Evolutionary conservation across 2,329 filamentous ascomycete species (phyloP).

Genomic region (Exserohilum turcica): DNA sequence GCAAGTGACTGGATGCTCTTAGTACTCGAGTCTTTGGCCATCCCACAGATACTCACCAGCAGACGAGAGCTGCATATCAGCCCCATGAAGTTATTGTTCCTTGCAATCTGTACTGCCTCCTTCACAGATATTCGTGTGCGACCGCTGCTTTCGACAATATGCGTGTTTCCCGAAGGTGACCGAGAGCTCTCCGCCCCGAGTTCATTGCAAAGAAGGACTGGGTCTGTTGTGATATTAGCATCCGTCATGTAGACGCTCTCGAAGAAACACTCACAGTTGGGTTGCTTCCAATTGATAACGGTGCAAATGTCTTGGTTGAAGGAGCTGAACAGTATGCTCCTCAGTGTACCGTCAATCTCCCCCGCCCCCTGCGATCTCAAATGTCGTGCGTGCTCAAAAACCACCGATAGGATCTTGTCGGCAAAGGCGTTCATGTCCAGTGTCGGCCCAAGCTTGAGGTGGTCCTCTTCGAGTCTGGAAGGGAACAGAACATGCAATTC

Average conservation of each 20-base stretch:
- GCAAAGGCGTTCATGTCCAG: slow-evolving; percentile 85
- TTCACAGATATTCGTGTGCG: slow-evolving; percentile 84
- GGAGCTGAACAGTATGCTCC: slow-evolving; percentile 91
- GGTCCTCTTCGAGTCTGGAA: slow-evolving; percentile 71
- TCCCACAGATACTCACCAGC: slow-evolving; percentile 65
- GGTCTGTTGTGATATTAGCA: slow-evolving; percentile 59
- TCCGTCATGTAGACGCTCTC: not conserved
- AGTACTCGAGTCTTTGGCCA: not conserved
- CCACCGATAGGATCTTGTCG: slow-evolving; percentile 79
- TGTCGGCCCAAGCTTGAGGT: slow-evolving; percentile 71
- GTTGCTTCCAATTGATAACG: slow-evolving; percentile 98
- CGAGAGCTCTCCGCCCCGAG: slow-evolving; percentile 67
- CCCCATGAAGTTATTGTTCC: slow-evolving; percentile 98
- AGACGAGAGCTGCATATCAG: slow-evolving; percentile 87
- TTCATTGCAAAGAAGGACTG: slow-evolving; percentile 93
- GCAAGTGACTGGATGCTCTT: slow-evolving; percentile 75
- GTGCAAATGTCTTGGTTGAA: slow-evolving; percentile 91
- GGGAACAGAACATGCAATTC: slow-evolving; percentile 94
- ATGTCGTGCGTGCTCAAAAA: slow-evolving; percentile 86
- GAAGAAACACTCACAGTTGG: slow-evolving; percentile 70
- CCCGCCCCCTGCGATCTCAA: slow-evolving; percentile 62
- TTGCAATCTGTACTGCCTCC: slow-evolving; percentile 88
- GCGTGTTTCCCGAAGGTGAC: slow-evolving; percentile 38
- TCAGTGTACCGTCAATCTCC: slow-evolving; percentile 67
- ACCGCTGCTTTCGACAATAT: slow-evolving; percentile 64